These are phyloP conservation scores for Tremellales sp. DNA, from an alignment of 1,284 basidiomycete genomes.

Conservation along the genomic window DNA sequence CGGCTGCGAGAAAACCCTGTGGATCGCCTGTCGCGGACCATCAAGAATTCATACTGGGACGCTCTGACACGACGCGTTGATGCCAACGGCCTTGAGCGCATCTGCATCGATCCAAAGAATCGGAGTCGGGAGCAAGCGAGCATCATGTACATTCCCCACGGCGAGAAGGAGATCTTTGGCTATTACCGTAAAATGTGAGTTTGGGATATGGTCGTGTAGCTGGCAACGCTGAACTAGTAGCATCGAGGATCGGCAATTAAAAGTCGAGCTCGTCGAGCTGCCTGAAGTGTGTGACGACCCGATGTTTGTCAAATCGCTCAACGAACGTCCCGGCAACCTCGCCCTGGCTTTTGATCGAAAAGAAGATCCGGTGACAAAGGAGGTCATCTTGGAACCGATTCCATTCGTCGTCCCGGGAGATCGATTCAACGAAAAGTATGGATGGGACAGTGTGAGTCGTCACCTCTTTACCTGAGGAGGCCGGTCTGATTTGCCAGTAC, in stretches of 20 bases:
- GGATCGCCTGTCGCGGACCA: constrained; percentile 94
- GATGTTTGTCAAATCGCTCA: constrained; percentile 84
- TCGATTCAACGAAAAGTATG: constrained; percentile 86
- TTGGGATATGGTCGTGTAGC: neutral
- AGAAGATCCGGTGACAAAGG: constrained; percentile 68
- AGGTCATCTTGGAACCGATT: constrained; percentile 77
- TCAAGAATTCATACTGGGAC: constrained; percentile 97
- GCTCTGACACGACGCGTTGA: constrained; percentile 94
- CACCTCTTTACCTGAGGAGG: neutral
- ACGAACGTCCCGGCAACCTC: constrained; percentile 86
- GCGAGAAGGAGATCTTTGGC: constrained; percentile 86
- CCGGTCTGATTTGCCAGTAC: constrained; percentile 39
- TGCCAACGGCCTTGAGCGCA: constrained; percentile 92
- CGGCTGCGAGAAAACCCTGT: constrained; percentile 96
- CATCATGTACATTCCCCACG: constrained; percentile 89
- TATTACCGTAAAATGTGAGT: constrained; percentile 64
- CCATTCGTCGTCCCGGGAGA: constrained; percentile 97
- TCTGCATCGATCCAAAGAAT: constrained; percentile 96
- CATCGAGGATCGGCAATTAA: constrained; percentile 82
- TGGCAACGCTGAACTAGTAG: constrained; percentile 34
- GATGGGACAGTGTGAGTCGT: constrained; percentile 44
- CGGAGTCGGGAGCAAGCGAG: constrained; percentile 78
- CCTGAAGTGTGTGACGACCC: constrained; percentile 87
- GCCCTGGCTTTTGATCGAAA: constrained; percentile 97
- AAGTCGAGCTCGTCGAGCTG: constrained; percentile 81